Base-by-base conservation (phyloP, 176 grass and related monocot species). In the Saccharum officinarum region DNA sequence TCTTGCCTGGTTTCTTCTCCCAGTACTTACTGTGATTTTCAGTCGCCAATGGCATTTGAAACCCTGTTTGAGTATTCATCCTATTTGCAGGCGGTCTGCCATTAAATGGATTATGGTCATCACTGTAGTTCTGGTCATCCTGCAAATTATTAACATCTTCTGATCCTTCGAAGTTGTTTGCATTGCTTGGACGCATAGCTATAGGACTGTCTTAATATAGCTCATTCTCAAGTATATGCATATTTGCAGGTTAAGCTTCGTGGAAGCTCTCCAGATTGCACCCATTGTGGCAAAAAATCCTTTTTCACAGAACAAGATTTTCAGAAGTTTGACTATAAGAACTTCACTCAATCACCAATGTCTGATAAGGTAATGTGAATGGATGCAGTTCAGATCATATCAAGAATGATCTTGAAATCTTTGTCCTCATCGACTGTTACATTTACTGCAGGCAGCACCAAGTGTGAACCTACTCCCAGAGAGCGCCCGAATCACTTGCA, bases 291-390 rank as follows among this genome's bases (percentile, higher is more conserved):
- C 28, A 84, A 92, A 74, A 92, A 92, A 82, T 84, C 93, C 30
- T 52, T 40, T 84, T 95, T 95, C 75, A 95, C 78, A 8, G 30
- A 80, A 87, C 45, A 87, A 72, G 78, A 83, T 40, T 98, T 98
- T 86, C 60, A 87, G 78, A 94, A 62, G 55, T 95, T 95, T 87
- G 93, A 98, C 84, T 98, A 95, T 81, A 93, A 95, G 81, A 86
- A 40, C 28, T 95, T 95, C 81, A 95, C 91, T 16, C 89, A 95
- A 20, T 95, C 96, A 26, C 93, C 96, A 25, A 94, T 95, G 93
- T 98, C 93, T 45, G 91, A 90, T 80, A 93, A 80, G 89, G 93
- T 98, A 94, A 49, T 81, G 50, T 63, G 57, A 33, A 77, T 30
- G 26, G 2, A 49, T 38, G 39, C 49, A 34, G 20, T 40, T 8